Evolutionary conservation across 139 green algal genomes (phyloP).

Genomic region (Picochlorum sp.): DNA sequence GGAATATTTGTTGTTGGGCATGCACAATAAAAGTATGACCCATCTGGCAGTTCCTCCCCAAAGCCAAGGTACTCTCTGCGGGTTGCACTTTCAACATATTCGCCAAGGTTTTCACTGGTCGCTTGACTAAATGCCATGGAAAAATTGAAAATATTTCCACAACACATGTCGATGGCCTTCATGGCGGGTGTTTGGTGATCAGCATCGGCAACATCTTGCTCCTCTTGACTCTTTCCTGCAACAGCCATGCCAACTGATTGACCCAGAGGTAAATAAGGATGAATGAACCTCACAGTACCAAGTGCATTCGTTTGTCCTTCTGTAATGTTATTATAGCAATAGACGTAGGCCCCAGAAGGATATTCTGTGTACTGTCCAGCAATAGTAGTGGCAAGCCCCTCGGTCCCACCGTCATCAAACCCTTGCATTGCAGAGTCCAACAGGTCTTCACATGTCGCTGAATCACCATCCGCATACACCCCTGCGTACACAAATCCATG

Average conservation of each 20-base stretch:
- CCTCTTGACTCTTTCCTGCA: background rate
- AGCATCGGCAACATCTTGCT: background rate
- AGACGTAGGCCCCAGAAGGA: background rate
- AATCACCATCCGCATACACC: background rate
- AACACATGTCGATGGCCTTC: background rate
- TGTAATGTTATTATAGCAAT: slow-evolving; percentile 2
- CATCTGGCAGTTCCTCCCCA: background rate
- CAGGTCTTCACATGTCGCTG: background rate
- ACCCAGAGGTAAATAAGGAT: background rate
- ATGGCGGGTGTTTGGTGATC: background rate
- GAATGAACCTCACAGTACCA: background rate
- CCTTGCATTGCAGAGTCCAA: background rate
- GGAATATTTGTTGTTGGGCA: slow-evolving; percentile 3
- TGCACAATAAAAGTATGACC: background rate
- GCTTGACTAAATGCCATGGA: background rate
- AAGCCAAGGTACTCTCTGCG: background rate
- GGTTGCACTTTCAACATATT: background rate
- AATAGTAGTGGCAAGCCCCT: background rate
- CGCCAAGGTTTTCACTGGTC: background rate
- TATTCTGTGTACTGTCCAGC: background rate
- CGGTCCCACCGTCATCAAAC: background rate
- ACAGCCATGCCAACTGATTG: background rate
- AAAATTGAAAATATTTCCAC: slow-evolving; percentile 1
- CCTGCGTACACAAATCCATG: background rate
- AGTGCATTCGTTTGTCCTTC: background rate